A percentile compares a stretch with the other conserved stretches of the same genome.
These are phyloP conservation scores for Cercospora brassicicola DNA, from an alignment of 2,329 filamentous ascomycete species.

Conservation along the genomic window DNA sequence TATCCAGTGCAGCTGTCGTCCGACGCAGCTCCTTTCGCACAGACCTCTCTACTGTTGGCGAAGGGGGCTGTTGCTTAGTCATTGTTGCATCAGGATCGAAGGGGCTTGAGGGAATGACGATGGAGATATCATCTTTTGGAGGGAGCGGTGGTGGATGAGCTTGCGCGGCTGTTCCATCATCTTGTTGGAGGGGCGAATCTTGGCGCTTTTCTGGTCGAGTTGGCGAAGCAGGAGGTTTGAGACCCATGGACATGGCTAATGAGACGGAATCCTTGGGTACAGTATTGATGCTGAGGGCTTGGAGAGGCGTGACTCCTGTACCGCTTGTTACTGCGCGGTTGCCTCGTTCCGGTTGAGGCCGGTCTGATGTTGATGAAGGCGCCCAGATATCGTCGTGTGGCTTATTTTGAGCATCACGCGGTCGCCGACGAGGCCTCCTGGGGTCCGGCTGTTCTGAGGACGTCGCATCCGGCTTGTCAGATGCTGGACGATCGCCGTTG, in stretches of 20 bases:
- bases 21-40: conserved; percentile 13
- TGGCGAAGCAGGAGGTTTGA: conserved; percentile 23
- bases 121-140: neutral
- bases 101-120: conserved; percentile 11
- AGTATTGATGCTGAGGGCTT: conserved; percentile 34
- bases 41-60: conserved; percentile 12
- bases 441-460: neutral
- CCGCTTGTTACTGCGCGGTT: conserved; percentile 30
- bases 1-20: conserved; percentile 1
- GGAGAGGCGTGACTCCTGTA: conserved; percentile 32
- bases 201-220: conserved; percentile 18
- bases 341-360: conserved; percentile 12
- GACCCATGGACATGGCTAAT: conserved; percentile 24
- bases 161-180: conserved; percentile 17
- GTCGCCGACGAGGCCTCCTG: conserved; percentile 9
- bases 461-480: neutral
- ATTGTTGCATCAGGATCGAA: conserved; percentile 11
- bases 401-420: conserved; percentile 13
- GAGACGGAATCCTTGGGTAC: conserved; percentile 23
- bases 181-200: conserved; percentile 25
- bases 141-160: conserved; percentile 5
- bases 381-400: conserved; percentile 32
- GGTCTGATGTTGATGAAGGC: conserved; percentile 25
- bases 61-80: conserved; percentile 6
- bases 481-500: neutral